Conservation (phyloP, 345 rosid genomes). For the Raphanus sativus region DNA sequence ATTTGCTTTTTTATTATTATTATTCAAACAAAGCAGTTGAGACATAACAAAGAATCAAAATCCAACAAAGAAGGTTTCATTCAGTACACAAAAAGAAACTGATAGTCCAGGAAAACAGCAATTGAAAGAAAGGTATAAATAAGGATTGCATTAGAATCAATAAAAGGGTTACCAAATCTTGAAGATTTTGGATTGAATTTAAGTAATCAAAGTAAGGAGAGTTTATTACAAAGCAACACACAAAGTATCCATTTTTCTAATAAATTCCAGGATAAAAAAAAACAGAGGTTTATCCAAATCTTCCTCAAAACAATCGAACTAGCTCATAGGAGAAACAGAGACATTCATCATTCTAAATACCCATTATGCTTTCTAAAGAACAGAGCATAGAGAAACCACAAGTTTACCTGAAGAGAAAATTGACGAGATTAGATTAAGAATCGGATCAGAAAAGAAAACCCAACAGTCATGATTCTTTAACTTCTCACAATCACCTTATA, state of each 20-base stretch:
- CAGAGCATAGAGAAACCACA: conserved; percentile 14
- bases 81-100: conserved; percentile 9
- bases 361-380: conserved; percentile 5
- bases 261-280: not conserved
- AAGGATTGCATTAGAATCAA: not conserved
- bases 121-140: conserved; percentile 34
- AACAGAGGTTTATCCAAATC: not conserved
- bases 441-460: conserved; percentile 12
- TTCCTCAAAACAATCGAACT: not conserved
- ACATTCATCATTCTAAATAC: conserved; percentile 13
- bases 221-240: conserved; percentile 20
- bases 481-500: not conserved
- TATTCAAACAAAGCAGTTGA: conserved; percentile 1
- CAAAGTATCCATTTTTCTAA: not conserved
- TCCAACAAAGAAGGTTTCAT: conserved; percentile 19
- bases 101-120: conserved; percentile 9
- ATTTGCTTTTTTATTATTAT: not conserved
- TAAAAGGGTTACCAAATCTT: conserved; percentile 2
- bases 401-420: conserved; percentile 28
- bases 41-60: conserved; percentile 32
- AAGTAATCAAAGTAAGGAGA: conserved; percentile 13
- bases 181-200: not conserved
- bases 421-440: conserved; percentile 17
- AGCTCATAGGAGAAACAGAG: not conserved
- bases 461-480: conserved; percentile 21